Evolutionary conservation across 1,284 basidiomycete genomes (phyloP).

Genomic region (Ceratobasidium sp.): DNA sequence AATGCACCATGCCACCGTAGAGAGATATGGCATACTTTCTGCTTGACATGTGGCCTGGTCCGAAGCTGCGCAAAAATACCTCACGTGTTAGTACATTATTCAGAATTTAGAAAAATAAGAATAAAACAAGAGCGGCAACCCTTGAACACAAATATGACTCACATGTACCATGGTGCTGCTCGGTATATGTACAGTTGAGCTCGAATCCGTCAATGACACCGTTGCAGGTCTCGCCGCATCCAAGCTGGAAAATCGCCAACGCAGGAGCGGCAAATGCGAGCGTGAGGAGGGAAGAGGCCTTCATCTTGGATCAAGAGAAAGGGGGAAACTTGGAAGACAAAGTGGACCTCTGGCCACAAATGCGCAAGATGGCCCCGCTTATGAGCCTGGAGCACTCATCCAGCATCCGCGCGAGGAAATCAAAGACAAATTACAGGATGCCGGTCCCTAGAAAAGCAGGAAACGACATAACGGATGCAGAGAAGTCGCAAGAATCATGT

Average conservation of each 20-base stretch:
- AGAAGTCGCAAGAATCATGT: not conserved
- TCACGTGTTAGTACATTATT: not conserved
- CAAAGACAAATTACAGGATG: not conserved
- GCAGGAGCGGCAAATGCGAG: not conserved
- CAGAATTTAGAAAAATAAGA: not conserved
- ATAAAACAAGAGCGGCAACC: not conserved
- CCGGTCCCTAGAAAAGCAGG: not conserved
- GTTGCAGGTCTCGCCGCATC: conserved; percentile 32
- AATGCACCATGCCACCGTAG: conserved; percentile 24
- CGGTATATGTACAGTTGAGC: conserved; percentile 14
- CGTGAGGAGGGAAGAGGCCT: not conserved
- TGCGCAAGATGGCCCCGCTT: not conserved
- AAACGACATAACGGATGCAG: not conserved
- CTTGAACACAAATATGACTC: not conserved
- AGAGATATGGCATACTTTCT: not conserved
- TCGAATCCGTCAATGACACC: conserved; percentile 30
- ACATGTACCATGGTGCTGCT: conserved; percentile 33
- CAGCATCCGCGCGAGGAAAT: not conserved
- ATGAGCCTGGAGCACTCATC: not conserved
- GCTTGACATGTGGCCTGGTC: conserved; percentile 23
- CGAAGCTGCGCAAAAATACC: not conserved
- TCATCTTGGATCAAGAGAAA: not conserved
- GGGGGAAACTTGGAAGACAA: not conserved
- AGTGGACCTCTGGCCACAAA: not conserved
- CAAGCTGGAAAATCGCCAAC: conserved; percentile 20